phyloP scores from a whole-genome alignment of 1,284 basidiomycete species.

The Heterobasidion irregulare region DNA sequence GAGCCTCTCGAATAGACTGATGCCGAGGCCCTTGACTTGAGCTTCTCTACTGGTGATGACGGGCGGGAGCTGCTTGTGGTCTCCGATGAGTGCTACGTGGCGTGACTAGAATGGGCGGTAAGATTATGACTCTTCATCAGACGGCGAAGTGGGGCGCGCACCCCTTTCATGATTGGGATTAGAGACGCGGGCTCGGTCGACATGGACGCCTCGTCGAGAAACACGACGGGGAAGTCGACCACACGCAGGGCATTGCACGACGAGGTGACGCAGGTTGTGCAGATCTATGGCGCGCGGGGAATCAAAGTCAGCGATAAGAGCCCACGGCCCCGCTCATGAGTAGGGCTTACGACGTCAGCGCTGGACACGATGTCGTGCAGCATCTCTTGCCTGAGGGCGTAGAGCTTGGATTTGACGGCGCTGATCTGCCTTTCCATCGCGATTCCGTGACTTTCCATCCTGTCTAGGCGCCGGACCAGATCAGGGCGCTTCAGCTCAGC shows the following conservation, averaged over 20 bases:
- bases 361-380: conserved; percentile 49
- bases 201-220: conserved; percentile 94
- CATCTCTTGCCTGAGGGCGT: conserved; percentile 45
- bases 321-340: conserved; percentile 5
- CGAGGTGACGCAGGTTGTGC: conserved; percentile 77
- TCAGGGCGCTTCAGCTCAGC: conserved; percentile 12
- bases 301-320: not conserved
- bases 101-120: conserved; percentile 40
- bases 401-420: conserved; percentile 32
- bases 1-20: conserved; percentile 85
- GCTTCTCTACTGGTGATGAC: conserved; percentile 75
- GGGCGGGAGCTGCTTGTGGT: conserved; percentile 95
- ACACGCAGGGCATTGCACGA: conserved; percentile 50
- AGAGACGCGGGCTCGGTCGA: conserved; percentile 87
- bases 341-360: conserved; percentile 64
- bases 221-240: conserved; percentile 88
- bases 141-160: conserved; percentile 29
- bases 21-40: conserved; percentile 60
- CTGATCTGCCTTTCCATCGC: conserved; percentile 25
- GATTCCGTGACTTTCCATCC: conserved; percentile 31
- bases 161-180: conserved; percentile 85
- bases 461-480: conserved; percentile 19
- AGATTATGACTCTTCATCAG: not conserved
- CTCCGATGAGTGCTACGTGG: conserved; percentile 87
- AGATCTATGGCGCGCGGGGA: conserved; percentile 43